A percentile compares a stretch with the other conserved stretches of the same genome.
phyloP scores from a whole-genome alignment of 257 asterid genomes.

The Penstemon barbatus region DNA sequence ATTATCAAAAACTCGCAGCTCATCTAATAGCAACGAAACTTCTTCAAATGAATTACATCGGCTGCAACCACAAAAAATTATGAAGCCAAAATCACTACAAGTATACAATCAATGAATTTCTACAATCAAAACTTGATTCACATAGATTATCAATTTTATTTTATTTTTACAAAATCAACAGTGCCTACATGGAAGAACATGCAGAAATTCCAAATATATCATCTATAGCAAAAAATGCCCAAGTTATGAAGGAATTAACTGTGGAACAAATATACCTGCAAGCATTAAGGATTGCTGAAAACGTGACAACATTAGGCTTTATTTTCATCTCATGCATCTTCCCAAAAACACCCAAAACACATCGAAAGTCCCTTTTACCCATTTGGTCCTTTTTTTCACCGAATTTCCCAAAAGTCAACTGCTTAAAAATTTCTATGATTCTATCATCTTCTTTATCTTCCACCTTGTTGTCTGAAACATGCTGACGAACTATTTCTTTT shows the following conservation, averaged over 20 bases:
- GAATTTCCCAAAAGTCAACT: constrained; percentile 57
- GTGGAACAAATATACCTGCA: constrained; percentile 61
- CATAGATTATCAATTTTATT: neutral
- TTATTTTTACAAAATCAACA: too few species aligned
- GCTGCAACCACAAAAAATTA: constrained; percentile 52
- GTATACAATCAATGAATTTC: neutral
- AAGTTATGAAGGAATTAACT: neutral
- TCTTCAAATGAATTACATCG: constrained; percentile 85
- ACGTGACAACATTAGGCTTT: constrained; percentile 95
- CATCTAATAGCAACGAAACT: constrained; percentile 85
- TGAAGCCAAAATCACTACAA: constrained; percentile 9
- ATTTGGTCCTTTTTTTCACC: constrained; percentile 38
- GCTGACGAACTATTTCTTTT: constrained; percentile 24
- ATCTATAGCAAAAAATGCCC: constrained; percentile 13
- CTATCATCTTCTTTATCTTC: constrained; percentile 47
- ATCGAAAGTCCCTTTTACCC: constrained; percentile 58
- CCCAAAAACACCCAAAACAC: constrained; percentile 68
- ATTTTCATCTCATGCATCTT: constrained; percentile 92
- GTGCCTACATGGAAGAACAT: neutral
- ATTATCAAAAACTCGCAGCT: constrained; percentile 73
- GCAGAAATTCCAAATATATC: neutral
- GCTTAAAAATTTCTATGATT: constrained; percentile 60
- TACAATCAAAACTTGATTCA: constrained; percentile 3
- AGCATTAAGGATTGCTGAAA: constrained; percentile 90
- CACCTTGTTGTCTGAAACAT: constrained; percentile 26